A percentile compares a stretch with the other conserved stretches of the same genome.
Evolutionary conservation across 306 rosid species (phyloP).

Genomic region (Trifolium fragiferum): DNA sequence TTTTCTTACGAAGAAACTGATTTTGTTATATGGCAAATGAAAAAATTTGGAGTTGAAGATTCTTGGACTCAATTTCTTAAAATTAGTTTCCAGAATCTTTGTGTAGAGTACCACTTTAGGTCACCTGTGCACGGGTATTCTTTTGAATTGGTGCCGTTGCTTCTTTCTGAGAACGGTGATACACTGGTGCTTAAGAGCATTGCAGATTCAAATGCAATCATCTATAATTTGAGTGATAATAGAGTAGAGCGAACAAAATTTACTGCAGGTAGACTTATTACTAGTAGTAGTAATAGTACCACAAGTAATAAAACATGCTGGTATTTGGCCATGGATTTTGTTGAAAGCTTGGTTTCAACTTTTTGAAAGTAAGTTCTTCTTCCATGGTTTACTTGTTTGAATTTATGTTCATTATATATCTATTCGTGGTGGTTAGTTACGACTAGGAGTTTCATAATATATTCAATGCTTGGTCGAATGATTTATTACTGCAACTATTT

Average conservation of each 20-base stretch:
- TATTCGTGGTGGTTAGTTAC: too few relatives aligned
- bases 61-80: neutral
- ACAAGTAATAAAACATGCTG: too few relatives aligned
- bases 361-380: neutral
- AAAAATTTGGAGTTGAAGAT: neutral
- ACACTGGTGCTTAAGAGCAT: neutral
- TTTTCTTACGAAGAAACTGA: neutral
- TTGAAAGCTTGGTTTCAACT: neutral
- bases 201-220: neutral
- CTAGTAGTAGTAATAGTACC: too few relatives aligned
- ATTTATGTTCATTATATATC: too few relatives aligned
- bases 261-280: neutral
- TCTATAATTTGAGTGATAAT: neutral
- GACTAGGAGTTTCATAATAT: too few relatives aligned
- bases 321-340: neutral
- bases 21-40: neutral
- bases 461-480: too few relatives aligned
- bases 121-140: accelerated
- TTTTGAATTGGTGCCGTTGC: neutral
- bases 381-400: neutral
- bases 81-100: neutral
- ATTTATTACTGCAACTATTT: too few relatives aligned
- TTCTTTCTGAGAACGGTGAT: neutral
- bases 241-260: neutral
- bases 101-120: neutral